Evolutionary conservation across 148 eudicot genomes (phyloP).

Genomic region (Rhododendron ovatum): DNA sequence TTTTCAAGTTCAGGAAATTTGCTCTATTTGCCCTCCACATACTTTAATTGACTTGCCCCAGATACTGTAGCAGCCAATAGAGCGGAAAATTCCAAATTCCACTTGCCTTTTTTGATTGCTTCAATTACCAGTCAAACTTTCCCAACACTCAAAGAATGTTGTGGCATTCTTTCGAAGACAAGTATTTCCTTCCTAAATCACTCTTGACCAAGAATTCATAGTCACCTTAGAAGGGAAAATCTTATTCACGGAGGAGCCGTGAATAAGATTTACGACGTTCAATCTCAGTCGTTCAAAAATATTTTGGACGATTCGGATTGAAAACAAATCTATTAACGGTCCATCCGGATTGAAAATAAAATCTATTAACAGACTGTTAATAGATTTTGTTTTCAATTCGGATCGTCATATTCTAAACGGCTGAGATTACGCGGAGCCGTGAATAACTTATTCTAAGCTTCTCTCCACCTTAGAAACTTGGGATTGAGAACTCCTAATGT

Average conservation of each 20-base stretch:
- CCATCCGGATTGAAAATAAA: too few relatives aligned
- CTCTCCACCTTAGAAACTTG: neutral
- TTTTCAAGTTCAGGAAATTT: neutral
- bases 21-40: neutral
- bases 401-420: too few relatives aligned
- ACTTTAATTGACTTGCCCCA: neutral
- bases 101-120: neutral
- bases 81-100: neutral
- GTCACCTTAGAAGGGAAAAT: neutral
- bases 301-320: too few relatives aligned
- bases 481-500: neutral
- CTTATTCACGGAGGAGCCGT: too few relatives aligned
- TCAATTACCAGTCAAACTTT: neutral
- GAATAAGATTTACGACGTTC: too few relatives aligned
- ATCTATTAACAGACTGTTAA: too few relatives aligned
- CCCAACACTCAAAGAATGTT: neutral
- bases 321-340: too few relatives aligned
- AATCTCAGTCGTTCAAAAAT: too few relatives aligned
- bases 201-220: neutral
- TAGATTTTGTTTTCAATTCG: too few relatives aligned
- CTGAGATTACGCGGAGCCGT: too few relatives aligned
- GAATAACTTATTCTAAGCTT: too few relatives aligned
- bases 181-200: neutral
- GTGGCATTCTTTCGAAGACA: neutral
- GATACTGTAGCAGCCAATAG: neutral